Base-by-base conservation (phyloP, 2,329 filamentous ascomycete species). In the Aspergillus quadricinctus region DNA sequence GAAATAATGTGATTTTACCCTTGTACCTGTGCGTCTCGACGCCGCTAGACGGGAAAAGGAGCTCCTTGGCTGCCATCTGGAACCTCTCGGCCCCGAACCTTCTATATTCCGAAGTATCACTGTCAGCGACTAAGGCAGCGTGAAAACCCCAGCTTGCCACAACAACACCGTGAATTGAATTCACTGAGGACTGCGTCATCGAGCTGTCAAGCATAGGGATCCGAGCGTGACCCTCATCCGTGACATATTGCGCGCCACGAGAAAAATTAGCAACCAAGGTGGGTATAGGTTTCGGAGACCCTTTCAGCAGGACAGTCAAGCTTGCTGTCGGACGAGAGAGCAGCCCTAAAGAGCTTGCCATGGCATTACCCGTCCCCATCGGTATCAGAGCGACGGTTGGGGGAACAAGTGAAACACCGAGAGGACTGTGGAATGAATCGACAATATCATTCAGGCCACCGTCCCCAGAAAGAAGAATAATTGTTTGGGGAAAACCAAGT, bases 121-220 rank as follows among this genome's bases (percentile, higher is more conserved):
- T 94, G 76, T 97, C 92, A 64, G 90, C 92, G 23, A 97, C 91
- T 3, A 97, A 81, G 45, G 88, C 86, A 29, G 92, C 90, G 68
- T 97, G 93, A 67, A 97, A 85, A 21, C 89, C 93, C 82, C 95
- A 96, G 71, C 89, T 94, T 48, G 87, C 88, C 1, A 97, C 92
- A 23, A 97, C 90, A 25, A 88, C 88, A 27, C 91, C 92, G 65
- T 88, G 83, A 2, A 82, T 65, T 3, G 63, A 69, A 51, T 61
- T 68, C 23, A 72, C 66, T 31, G 72, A 64, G n/a, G 72, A 55
- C 50, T 64, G 28, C 74, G 62, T 41, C 31, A 37, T 31, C 46
- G 40, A 29, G 28, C 54, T 23, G 28, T 19, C 27, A 49, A 54
- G 37, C 14, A 75, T 62, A 31, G 61, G 58, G 28, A 64, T 61